phyloP scores from a whole-genome alignment of 2,329 filamentous ascomycete genomes.

The Septoria petroselini region DNA sequence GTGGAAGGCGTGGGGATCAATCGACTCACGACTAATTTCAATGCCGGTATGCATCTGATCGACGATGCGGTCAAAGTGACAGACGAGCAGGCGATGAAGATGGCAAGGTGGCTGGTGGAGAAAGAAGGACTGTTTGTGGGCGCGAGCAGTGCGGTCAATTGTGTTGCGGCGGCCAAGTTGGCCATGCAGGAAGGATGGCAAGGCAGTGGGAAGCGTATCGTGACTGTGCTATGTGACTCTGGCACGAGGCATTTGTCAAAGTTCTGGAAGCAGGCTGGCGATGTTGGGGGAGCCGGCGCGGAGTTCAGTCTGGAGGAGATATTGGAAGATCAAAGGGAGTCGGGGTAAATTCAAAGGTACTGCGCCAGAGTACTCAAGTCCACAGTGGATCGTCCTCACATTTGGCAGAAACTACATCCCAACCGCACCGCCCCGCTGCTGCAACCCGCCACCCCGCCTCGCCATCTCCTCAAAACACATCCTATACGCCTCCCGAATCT shows the following conservation, averaged over 20 bases:
- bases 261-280: constrained; percentile 73
- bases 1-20: constrained; percentile 97
- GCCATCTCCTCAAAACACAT: constrained; percentile 62
- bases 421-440: constrained; percentile 15
- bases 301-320: constrained; percentile 57
- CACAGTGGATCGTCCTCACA: too few species aligned
- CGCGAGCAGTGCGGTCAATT: constrained; percentile 95
- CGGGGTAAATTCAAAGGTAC: too few species aligned
- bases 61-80: constrained; percentile 87
- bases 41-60: constrained; percentile 77
- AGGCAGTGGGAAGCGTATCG: constrained; percentile 56
- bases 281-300: constrained; percentile 55
- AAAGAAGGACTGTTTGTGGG: constrained; percentile 93
- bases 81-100: constrained; percentile 82
- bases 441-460: constrained; percentile 13
- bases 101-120: constrained; percentile 96
- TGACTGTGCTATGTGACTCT: constrained; percentile 79
- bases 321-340: constrained; percentile 37
- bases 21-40: constrained; percentile 88
- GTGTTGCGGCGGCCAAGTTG: constrained; percentile 70
- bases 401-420: too few species aligned
- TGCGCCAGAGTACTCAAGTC: too few species aligned
- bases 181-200: constrained; percentile 59
- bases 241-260: constrained; percentile 77
- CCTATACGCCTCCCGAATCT: constrained; percentile 61